A percentile compares a stretch with the other conserved stretches of the same genome.
Conservation (phyloP, 2,329 filamentous ascomycete species). For the Trichoderma koningiopsis region DNA sequence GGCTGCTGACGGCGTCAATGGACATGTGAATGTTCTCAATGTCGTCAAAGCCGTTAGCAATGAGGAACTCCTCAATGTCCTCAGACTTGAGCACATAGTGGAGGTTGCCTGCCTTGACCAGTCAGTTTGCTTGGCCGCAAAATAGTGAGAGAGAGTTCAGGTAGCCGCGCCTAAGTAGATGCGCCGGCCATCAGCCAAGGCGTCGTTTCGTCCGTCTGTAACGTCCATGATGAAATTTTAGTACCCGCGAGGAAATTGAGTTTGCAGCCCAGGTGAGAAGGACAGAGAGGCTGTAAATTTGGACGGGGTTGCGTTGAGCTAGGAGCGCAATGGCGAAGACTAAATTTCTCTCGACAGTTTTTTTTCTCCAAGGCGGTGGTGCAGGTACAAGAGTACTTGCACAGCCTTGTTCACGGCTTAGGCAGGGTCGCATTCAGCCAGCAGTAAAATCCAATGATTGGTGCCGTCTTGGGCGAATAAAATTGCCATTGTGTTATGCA, state of each 20-base stretch:
- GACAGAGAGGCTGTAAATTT: constrained; percentile 5
- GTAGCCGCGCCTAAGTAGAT: constrained; percentile 57
- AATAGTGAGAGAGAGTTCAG: not conserved
- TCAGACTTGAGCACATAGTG: constrained; percentile 54
- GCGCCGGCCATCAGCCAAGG: constrained; percentile 42
- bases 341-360: constrained; percentile 16
- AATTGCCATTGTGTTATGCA: not conserved
- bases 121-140: constrained; percentile 14
- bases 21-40: constrained; percentile 66
- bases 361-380: constrained; percentile 6
- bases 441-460: not conserved
- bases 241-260: constrained; percentile 1
- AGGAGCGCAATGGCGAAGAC: constrained; percentile 11
- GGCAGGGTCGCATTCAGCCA: not conserved
- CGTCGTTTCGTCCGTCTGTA: constrained; percentile 25
- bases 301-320: constrained; percentile 14
- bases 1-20: constrained; percentile 65
- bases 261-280: not conserved
- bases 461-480: not conserved
- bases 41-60: constrained; percentile 43
- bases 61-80: constrained; percentile 63
- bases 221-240: constrained; percentile 11
- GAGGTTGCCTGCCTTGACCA: constrained; percentile 50
- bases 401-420: constrained; percentile 2
- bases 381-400: constrained; percentile 24